phyloP scores from a whole-genome alignment of 1,284 basidiomycete species.

The Ceratobasidium sp. region DNA sequence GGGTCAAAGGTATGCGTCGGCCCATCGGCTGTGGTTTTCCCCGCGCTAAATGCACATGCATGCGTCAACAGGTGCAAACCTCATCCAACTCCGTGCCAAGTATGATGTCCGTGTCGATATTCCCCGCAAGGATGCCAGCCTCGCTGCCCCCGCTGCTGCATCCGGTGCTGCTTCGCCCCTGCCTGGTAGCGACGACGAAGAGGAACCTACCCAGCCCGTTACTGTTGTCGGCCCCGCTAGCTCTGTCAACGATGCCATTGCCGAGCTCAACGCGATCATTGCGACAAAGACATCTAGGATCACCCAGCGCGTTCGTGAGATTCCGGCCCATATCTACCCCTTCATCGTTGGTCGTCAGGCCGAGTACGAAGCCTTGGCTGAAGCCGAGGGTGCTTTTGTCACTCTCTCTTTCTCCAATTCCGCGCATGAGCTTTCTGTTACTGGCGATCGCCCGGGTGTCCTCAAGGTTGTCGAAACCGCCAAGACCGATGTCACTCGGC shows the following conservation, averaged over 20 bases:
- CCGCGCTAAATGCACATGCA: constrained; percentile 33
- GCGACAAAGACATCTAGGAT: constrained; percentile 80
- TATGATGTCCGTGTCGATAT: constrained; percentile 83
- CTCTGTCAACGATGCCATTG: constrained; percentile 82
- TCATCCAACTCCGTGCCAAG: constrained; percentile 89
- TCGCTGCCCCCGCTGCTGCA: constrained; percentile 55
- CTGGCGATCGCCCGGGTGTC: constrained; percentile 86
- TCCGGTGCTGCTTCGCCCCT: constrained; percentile 61
- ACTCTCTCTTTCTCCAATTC: constrained; percentile 60
- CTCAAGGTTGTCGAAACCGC: constrained; percentile 76
- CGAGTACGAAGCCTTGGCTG: constrained; percentile 68
- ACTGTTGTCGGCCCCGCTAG: constrained; percentile 87
- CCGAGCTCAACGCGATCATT: constrained; percentile 85
- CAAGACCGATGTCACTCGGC: constrained; percentile 67
- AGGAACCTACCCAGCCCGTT: constrained; percentile 83
- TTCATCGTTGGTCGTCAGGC: constrained; percentile 78
- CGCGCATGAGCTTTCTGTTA: constrained; percentile 68
- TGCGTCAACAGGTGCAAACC: constrained; percentile 77
- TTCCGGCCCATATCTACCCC: constrained; percentile 85
- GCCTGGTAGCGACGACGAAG: constrained; percentile 64
- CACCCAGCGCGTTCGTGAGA: constrained; percentile 85
- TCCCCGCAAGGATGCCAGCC: constrained; percentile 64
- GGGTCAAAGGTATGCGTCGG: constrained; percentile 74
- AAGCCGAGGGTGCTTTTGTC: constrained; percentile 60
- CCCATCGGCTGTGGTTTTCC: constrained; percentile 4